These are phyloP conservation scores for Cicer bijugum DNA, from an alignment of 306 rosid species.

Conservation along the genomic window DNA sequence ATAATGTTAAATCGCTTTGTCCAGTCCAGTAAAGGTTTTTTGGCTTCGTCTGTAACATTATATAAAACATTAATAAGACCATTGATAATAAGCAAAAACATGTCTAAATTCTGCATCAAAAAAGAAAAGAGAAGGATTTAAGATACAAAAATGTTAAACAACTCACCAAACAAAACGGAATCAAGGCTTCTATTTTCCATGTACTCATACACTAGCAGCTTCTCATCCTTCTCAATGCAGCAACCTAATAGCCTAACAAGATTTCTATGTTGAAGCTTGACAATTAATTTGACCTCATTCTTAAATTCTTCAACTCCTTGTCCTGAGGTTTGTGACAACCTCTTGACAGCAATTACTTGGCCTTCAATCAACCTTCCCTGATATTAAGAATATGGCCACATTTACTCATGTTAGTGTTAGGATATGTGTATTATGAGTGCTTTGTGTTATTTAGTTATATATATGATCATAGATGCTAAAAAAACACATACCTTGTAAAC, in stretches of 20 bases:
- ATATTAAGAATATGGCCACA: not conserved
- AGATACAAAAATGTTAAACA: conserved; percentile 1
- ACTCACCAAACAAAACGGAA: conserved; percentile 65
- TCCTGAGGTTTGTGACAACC: conserved; percentile 63
- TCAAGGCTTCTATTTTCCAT: conserved; percentile 78
- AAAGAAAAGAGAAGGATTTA: not conserved
- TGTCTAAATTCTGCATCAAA: not conserved
- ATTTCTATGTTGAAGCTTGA: conserved; percentile 74
- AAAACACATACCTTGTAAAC: conserved; percentile 56
- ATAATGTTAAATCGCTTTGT: conserved; percentile 61
- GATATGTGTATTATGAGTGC: conserved; percentile 10
- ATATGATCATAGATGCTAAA: conserved; percentile 23
- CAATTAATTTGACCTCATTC: conserved; percentile 70
- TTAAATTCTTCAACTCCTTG: conserved; percentile 79
- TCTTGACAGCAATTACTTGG: conserved; percentile 76
- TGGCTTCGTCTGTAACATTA: conserved; percentile 49
- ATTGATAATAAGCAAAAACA: not conserved
- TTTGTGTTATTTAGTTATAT: conserved; percentile 8
- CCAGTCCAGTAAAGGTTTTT: conserved; percentile 55
- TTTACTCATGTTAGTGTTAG: conserved; percentile 41
- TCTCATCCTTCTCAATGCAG: conserved; percentile 64
- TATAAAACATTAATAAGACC: not conserved
- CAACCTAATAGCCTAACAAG: conserved; percentile 73
- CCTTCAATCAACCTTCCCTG: conserved; percentile 70
- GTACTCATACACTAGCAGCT: conserved; percentile 73